Conservation (phyloP, 331 rosid species). For the Stylosanthes scabra region DNA sequence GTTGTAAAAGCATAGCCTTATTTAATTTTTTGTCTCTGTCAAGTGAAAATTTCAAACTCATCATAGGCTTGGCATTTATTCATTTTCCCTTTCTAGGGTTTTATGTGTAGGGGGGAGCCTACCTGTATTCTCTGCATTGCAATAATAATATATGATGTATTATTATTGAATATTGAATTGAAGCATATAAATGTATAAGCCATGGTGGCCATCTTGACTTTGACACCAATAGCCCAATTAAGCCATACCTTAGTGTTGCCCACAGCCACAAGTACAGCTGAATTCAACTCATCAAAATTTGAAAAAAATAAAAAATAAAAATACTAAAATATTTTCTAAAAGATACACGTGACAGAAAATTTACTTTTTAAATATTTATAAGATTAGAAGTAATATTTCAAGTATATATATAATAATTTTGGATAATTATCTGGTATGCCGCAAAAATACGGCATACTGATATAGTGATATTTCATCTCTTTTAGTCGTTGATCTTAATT, state of each 20-base stretch:
- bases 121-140: background rate
- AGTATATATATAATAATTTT: too few relatives aligned
- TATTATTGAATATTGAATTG: background rate
- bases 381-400: background rate
- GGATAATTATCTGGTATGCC: too few relatives aligned
- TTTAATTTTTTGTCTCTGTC: background rate
- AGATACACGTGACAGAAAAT: too few relatives aligned
- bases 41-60: background rate
- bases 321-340: background rate
- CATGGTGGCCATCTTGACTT: conserved; percentile 12
- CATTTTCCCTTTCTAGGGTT: background rate
- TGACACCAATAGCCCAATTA: conserved; percentile 9
- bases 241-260: conserved; percentile 1
- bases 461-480: too few relatives aligned
- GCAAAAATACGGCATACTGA: too few relatives aligned
- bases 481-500: too few relatives aligned
- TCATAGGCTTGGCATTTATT: conserved; percentile 8
- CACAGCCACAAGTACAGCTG: conserved; percentile 2
- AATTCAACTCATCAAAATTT: background rate
- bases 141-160: background rate
- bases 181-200: background rate
- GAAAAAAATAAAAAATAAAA: background rate
- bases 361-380: background rate
- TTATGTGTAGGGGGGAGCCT: conserved; percentile 1
- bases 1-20: conserved; percentile 11